Conservation (phyloP, 2,329 filamentous ascomycete species). For the Cladobotryum protrusum region DNA sequence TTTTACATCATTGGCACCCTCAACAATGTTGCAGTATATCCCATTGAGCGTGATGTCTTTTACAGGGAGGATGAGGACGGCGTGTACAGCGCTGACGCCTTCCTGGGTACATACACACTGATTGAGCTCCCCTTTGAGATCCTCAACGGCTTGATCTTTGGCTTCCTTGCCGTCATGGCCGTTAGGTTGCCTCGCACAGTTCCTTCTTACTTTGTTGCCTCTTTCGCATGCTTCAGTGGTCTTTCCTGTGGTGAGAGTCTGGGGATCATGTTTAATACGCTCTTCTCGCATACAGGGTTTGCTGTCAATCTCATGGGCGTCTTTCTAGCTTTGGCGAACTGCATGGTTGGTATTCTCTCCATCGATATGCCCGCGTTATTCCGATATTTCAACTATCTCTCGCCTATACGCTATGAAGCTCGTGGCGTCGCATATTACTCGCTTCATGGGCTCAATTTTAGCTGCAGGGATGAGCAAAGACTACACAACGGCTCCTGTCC, state of each 20-base stretch:
- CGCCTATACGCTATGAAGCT: constrained; percentile 63
- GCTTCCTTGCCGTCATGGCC: constrained; percentile 56
- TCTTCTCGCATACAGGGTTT: constrained; percentile 68
- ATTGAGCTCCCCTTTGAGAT: constrained; percentile 69
- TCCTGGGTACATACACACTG: constrained; percentile 62
- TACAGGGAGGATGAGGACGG: constrained; percentile 69
- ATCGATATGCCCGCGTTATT: constrained; percentile 63
- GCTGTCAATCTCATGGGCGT: constrained; percentile 67
- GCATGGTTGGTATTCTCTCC: constrained; percentile 65
- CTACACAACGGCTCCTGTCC: constrained; percentile 56
- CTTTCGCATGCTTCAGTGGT: constrained; percentile 65
- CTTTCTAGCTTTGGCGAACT: constrained; percentile 62
- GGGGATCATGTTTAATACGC: constrained; percentile 73
- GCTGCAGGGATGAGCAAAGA: constrained; percentile 54
- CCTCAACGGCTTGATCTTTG: constrained; percentile 57
- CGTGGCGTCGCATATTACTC: constrained; percentile 62
- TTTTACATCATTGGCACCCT: constrained; percentile 73
- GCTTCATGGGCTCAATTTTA: constrained; percentile 54
- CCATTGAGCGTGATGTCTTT: constrained; percentile 65
- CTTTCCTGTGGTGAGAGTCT: constrained; percentile 70
- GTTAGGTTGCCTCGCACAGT: constrained; percentile 57
- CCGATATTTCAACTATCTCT: constrained; percentile 63
- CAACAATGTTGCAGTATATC: constrained; percentile 70
- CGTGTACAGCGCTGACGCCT: constrained; percentile 64
- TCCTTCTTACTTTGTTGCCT: constrained; percentile 59